phyloP scores from a whole-genome alignment of 352 stramenopile genomes.

The Lagenidium sp. region DNA sequence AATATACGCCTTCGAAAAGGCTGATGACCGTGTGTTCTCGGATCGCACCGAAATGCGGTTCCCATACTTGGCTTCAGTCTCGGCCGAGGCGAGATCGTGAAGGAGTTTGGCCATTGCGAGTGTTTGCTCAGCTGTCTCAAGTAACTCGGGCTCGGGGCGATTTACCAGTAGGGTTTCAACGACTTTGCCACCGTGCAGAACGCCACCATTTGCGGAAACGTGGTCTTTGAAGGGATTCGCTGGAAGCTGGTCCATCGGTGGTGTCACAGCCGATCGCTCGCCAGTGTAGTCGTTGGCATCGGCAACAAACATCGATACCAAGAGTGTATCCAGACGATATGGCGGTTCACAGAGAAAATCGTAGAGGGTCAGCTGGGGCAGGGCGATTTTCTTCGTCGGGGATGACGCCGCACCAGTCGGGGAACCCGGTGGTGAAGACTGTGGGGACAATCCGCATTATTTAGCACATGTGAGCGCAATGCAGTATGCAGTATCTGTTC shows the following conservation, averaged over 20 bases:
- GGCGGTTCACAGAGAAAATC: constrained; percentile 42
- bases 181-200: constrained; percentile 32
- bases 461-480: too few species aligned
- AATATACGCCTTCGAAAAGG: constrained; percentile 66
- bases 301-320: constrained; percentile 29
- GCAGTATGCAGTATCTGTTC: too few species aligned
- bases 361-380: constrained; percentile 36
- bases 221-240: constrained; percentile 45
- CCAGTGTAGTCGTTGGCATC: constrained; percentile 23
- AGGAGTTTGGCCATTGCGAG: constrained; percentile 71
- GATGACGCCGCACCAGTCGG: too few species aligned
- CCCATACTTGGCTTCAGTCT: constrained; percentile 51
- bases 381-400: too few species aligned
- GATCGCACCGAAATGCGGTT: constrained; percentile 51
- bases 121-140: constrained; percentile 61
- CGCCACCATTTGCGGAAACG: constrained; percentile 34
- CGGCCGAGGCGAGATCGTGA: constrained; percentile 57
- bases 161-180: constrained; percentile 26
- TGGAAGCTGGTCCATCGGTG: constrained; percentile 4
- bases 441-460: too few species aligned
- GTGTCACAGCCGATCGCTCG: constrained; percentile 6
- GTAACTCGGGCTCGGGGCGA: constrained; percentile 23
- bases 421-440: too few species aligned
- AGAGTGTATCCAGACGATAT: constrained; percentile 35
- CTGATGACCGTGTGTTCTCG: constrained; percentile 29